Base-by-base conservation (phyloP, 345 rosid species). In the Noccaea bulbosa region DNA sequence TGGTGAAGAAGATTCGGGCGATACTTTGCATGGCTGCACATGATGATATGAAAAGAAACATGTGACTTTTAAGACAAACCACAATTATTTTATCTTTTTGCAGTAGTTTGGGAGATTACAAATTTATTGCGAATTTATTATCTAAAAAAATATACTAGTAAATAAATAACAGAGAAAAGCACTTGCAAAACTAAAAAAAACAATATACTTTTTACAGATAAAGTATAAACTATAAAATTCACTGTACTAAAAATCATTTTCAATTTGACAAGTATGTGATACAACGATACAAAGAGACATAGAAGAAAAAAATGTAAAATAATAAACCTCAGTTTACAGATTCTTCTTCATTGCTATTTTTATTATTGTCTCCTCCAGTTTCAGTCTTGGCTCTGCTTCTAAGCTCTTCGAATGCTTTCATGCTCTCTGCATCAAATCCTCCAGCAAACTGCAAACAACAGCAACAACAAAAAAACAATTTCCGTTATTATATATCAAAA, bases 391-490 rank as follows among this genome's bases (percentile, higher is more conserved):
- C 87, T 27, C 93, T 92, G 73, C 83, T 84, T 74, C 98, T 80
- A 62, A 94, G 81, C 22, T 89, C 97, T 83, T 94, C 98, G 68
- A 94, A 94, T 51, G 92, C 96, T 84, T 88, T 94, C 99, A 94
- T 94, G 86, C 98, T 94, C 58, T 91, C 99, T 16, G 89, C 93
- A 71, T 94, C 99, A 77, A 94, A 94, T 7, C 99, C 99, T 49
- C 98, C 99, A 1, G 96, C 93, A 83, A 94, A 94, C 99, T 94
- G 87, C 72, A 70, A 58, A 16, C 15, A 59, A 41, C 6, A 52
- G 34, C 7, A 11, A 54, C 10, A 37, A 61, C 27, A 44, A 30
- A 47, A n/a, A 70, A 32, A 51, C 69, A 67, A 34, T 41, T 60
- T 44, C 61, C 65, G 51, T 68, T 11, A 24, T 2, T 7, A 27